Evolutionary conservation across 768 basidiomycete genomes (phyloP).

Genomic region (Lactarius sp.): DNA sequence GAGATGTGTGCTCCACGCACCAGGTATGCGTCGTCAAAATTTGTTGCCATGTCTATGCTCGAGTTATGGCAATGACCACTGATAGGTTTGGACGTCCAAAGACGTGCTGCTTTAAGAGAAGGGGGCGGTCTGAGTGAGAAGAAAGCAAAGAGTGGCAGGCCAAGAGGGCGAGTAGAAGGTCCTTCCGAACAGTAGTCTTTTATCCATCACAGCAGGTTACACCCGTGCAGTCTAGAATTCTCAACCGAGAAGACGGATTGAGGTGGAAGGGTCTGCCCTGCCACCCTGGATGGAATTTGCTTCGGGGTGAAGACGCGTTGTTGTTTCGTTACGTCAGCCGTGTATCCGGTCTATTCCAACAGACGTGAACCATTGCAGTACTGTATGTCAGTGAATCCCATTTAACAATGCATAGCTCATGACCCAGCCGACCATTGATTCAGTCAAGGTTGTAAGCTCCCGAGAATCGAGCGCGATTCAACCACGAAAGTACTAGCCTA

Average conservation of each 20-base stretch:
- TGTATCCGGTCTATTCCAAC: no score
- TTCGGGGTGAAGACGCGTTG: no score
- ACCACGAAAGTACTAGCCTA: background rate
- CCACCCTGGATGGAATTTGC: no score
- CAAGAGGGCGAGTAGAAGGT: background rate
- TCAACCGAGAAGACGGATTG: background rate
- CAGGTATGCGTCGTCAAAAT: background rate
- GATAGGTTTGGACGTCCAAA: background rate
- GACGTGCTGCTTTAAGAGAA: constrained; percentile 2
- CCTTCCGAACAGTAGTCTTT: background rate
- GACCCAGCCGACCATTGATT: background rate
- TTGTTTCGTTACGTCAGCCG: no score
- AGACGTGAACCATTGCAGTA: background rate
- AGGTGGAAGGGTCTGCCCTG: no score
- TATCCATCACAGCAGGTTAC: background rate
- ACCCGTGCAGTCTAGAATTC: background rate
- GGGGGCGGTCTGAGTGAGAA: background rate
- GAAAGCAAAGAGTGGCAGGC: background rate
- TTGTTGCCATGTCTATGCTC: background rate
- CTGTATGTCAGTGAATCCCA: background rate
- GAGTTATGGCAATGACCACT: constrained; percentile 2
- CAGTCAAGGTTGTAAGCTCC: background rate
- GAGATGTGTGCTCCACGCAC: background rate
- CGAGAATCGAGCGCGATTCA: background rate
- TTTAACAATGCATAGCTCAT: background rate